Base-by-base conservation (phyloP, 495 filamentous ascomycete genomes). In the Aspergillus bertholletiae region DNA sequence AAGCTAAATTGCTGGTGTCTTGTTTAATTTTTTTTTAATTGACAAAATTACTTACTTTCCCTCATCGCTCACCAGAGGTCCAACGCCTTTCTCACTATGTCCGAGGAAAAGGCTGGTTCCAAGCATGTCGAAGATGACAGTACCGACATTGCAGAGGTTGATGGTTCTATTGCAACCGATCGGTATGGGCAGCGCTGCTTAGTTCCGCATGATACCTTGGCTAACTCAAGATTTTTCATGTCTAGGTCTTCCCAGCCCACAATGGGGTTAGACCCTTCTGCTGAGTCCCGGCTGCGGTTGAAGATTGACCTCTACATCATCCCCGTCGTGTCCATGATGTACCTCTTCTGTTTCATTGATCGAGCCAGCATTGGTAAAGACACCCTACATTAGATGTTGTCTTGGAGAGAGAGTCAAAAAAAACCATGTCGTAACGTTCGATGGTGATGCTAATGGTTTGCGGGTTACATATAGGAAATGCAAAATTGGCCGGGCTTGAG, bases 331-430 rank as follows among this genome's bases (percentile, higher is more conserved):
- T 60, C 74, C 0, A 23, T 80, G 0, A 63, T 80, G 21, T 81
- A 80, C 55, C 63, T 81, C 0, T 80, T 81, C 58, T 80, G 75
- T 52, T 81, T 81, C 50, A 79, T 81, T 51, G 78, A 81, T 55
- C 78, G 84, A 40, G 73, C 84, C 21, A 87, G 86, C 55, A 81
- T 86, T 45, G 84, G 83, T 82, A 63, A n/a, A 54, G 45, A 5
- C n/a, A 9, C 11, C 39, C 4, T 5, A 7, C 9, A 2, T 17
- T 32, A 32, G 30, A 7, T 12, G 8, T 32, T 9, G 7, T 32
- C 7, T 11, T 12, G 3, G 30, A 9, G 8, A 9, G 8, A 11
- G 30, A n/a, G n/a, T n/a, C n/a, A n/a, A 32, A 5, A 3, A 11
- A 32, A 11, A 11, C 2, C 3, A 11, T 9, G 9, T 2, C 7